Conservation (phyloP, 179 eudicot genomes). For the Sideroxylon spinosum region DNA sequence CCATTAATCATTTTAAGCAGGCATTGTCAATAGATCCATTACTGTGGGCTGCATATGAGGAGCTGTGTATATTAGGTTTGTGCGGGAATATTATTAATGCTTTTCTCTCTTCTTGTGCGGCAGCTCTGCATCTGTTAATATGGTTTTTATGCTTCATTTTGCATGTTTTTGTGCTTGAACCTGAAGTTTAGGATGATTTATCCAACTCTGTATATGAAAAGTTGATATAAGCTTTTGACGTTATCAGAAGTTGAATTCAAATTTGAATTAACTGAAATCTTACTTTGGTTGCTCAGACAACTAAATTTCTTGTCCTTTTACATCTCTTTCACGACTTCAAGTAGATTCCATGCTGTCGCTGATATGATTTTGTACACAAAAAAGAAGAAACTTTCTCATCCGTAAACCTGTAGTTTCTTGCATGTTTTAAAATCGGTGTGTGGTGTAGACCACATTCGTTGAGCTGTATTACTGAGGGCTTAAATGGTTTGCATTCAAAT, state of each 20-base stretch:
- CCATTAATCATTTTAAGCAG: slow-evolving; percentile 84
- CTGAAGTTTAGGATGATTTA: not conserved
- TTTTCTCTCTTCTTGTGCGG: not conserved
- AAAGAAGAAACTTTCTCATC: not conserved
- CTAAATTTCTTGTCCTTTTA: not conserved
- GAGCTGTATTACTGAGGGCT: not conserved
- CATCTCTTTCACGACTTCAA: not conserved
- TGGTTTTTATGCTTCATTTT: slow-evolving; percentile 8
- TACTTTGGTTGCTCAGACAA: not conserved
- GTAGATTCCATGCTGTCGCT: not conserved
- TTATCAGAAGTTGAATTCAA: not conserved
- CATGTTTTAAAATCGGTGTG: not conserved
- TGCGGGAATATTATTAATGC: not conserved
- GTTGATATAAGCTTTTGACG: not conserved
- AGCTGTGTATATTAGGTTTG: slow-evolving; percentile 83
- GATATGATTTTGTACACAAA: not conserved
- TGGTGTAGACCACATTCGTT: not conserved
- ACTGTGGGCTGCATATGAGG: slow-evolving; percentile 96
- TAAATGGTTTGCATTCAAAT: not conserved
- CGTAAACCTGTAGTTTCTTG: not conserved
- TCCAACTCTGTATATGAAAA: not conserved
- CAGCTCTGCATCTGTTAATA: not conserved
- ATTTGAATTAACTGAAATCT: not conserved
- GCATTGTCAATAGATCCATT: slow-evolving; percentile 88
- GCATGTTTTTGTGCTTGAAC: not conserved